phyloP scores from a whole-genome alignment of 176 grass and related monocot genomes.

The Phoenix roebelenii region DNA sequence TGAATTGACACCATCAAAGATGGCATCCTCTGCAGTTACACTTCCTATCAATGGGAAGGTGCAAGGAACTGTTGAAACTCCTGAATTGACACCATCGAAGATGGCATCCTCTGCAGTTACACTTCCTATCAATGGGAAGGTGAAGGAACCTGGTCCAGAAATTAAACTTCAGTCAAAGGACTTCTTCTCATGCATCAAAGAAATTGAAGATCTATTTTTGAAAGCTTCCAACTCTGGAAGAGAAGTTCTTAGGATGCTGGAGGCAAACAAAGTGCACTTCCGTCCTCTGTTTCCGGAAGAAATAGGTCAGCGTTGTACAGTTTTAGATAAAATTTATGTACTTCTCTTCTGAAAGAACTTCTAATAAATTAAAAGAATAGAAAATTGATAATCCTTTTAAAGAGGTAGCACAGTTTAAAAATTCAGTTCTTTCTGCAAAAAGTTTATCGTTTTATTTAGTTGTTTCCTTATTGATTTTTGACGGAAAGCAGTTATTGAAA shows the following conservation, averaged over 20 bases:
- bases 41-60: constrained; percentile 7
- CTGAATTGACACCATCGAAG: constrained; percentile 28
- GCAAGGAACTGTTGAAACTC: constrained; percentile 49
- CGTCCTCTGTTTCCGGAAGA: constrained; percentile 59
- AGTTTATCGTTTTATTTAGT: too few species aligned
- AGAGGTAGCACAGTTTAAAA: too few species aligned
- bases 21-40: constrained; percentile 5
- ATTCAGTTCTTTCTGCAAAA: too few species aligned
- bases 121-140: constrained; percentile 42
- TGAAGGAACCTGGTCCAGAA: constrained; percentile 37
- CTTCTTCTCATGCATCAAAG: constrained; percentile 67
- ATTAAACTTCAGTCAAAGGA: constrained; percentile 30
- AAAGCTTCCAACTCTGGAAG: constrained; percentile 85
- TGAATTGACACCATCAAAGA: constrained; percentile 25
- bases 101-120: constrained; percentile 5
- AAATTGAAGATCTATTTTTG: constrained; percentile 68
- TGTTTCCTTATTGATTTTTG: too few species aligned
- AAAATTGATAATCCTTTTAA: too few species aligned
- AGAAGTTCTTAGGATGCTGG: constrained; percentile 97
- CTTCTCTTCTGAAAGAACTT: too few species aligned
- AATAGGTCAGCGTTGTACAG: constrained; percentile 30
- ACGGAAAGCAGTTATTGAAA: too few species aligned
- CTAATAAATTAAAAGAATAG: too few species aligned
- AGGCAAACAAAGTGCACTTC: constrained; percentile 86
- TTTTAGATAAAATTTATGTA: too few species aligned